These are phyloP conservation scores for Trypanosoma scelopori DNA, from an alignment of 208 protist species.

Conservation along the genomic window DNA sequence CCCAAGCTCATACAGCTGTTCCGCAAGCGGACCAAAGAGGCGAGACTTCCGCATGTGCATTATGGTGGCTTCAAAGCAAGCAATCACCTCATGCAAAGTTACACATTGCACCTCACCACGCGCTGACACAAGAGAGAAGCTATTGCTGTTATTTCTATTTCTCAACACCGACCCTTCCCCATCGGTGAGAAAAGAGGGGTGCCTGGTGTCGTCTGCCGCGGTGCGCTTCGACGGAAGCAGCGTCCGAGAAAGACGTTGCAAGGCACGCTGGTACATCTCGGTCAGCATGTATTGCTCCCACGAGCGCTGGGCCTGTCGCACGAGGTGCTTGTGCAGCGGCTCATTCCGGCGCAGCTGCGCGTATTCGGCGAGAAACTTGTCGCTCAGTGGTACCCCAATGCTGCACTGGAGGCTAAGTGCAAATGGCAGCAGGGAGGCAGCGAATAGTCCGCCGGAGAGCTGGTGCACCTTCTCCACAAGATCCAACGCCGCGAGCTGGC, in stretches of 20 bases:
- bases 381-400: conserved; percentile 18
- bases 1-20: conserved; percentile 74
- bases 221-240: conserved; percentile 32
- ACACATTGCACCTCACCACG: background rate
- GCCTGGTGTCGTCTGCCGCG: background rate
- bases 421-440: conserved; percentile 51
- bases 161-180: background rate
- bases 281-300: conserved; percentile 50
- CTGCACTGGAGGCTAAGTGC: conserved; percentile 36
- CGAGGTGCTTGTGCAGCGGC: conserved; percentile 39
- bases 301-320: conserved; percentile 36
- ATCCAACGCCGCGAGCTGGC: conserved; percentile 32
- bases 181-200: background rate
- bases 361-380: conserved; percentile 32
- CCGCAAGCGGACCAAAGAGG: conserved; percentile 56
- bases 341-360: conserved; percentile 36
- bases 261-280: conserved; percentile 32
- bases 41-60: conserved; percentile 47
- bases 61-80: conserved; percentile 45
- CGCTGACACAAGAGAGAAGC: too few species aligned
- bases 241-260: conserved; percentile 32
- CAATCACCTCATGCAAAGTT: conserved; percentile 39
- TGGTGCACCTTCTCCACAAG: conserved; percentile 45
- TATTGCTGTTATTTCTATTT: background rate
- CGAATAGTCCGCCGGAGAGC: conserved; percentile 58